Percentiles rank a stretch among this genome's conserved stretches.
Conservation (phyloP, 345 rosid genomes). For the Hevea brasiliensis region DNA sequence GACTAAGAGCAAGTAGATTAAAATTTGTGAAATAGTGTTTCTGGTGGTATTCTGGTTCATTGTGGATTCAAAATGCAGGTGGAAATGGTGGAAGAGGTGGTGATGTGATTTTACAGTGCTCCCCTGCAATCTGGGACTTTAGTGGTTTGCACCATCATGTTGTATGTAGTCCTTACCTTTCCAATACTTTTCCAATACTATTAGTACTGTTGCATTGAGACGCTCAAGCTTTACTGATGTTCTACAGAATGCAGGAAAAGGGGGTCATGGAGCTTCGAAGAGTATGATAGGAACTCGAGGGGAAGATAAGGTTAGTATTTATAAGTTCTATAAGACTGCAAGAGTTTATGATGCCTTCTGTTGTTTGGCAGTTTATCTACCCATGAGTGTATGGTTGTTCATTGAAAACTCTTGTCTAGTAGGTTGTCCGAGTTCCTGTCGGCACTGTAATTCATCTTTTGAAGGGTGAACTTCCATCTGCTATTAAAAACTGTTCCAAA, state of each 20-base stretch:
- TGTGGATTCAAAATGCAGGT: slow-evolving; percentile 45
- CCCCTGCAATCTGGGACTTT: slow-evolving; percentile 85
- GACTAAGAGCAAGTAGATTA: background rate
- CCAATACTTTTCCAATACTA: background rate
- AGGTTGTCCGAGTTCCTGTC: slow-evolving; percentile 81
- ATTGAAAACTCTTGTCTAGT: slow-evolving; percentile 13
- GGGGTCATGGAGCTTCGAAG: slow-evolving; percentile 81
- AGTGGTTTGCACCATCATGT: slow-evolving; percentile 79
- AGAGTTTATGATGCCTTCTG: slow-evolving; percentile 10
- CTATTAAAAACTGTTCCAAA: slow-evolving; percentile 38
- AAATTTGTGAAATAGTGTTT: background rate
- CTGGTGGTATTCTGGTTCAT: slow-evolving; percentile 1
- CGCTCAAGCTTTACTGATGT: background rate
- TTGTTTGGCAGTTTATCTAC: slow-evolving; percentile 13
- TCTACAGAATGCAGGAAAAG: slow-evolving; percentile 69
- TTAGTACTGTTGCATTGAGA: background rate
- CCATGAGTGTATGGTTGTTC: background rate
- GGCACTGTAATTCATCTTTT: slow-evolving; percentile 90
- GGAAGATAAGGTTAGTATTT: slow-evolving; percentile 67
- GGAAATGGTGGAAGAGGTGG: slow-evolving; percentile 99
- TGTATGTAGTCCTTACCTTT: slow-evolving; percentile 44
- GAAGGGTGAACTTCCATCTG: slow-evolving; percentile 64
- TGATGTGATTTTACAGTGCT: slow-evolving; percentile 85
- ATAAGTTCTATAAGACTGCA: slow-evolving; percentile 4
- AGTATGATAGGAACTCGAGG: slow-evolving; percentile 88